Evolutionary conservation across 1,139 yeast species (phyloP), one percentile per base, ranked within the genome.

Genomic region (Nadsonia commutata): DNA sequence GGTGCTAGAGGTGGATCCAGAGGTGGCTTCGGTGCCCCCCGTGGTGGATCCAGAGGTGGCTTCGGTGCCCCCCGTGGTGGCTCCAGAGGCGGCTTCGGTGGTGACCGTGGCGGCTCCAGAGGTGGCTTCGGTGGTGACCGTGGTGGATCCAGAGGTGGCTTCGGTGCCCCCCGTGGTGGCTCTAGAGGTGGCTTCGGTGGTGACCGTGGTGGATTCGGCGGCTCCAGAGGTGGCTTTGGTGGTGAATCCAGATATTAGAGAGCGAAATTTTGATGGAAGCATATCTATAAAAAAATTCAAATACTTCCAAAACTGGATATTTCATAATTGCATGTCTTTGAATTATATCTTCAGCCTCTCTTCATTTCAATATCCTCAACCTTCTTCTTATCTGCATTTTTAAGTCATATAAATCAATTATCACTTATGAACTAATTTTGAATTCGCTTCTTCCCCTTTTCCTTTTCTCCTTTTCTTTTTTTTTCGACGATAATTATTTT

Each of bases 21-120:
- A 52, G 78, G 81, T 45, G 76, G 76, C 21, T 55, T 57, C 46
- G 57, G 68, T 21, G 64, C 70, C 40, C 62, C 65, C 47, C 46
- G 66, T 40, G 59, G 76, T 45, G 74, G 78, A 20, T 50, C 60
- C 47, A 46, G 66, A 41, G 59, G 76, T 45, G 74, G 78, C 21
- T 50, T 60, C 18, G 58, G 61, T 18, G 56, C 57, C 23, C 49
- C 48, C 40, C 59, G 66, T 40, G 64, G 71, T 40, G 57, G 64
- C 37, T 48, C 57, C 44, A 56, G 69, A 38, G 68, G 72, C 37
- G 64, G 68, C 18, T 48, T 52, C 33, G 52, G 60, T 39, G 56
- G 56, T 27, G 40, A 49, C 38, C 38, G 49, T 17, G 49, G 50
- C 18, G 59, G 59, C n/a, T 37, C 48, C 20, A 45, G 58, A 21